Conservation (phyloP, 139 green algal species). For the Volvox africanus region DNA sequence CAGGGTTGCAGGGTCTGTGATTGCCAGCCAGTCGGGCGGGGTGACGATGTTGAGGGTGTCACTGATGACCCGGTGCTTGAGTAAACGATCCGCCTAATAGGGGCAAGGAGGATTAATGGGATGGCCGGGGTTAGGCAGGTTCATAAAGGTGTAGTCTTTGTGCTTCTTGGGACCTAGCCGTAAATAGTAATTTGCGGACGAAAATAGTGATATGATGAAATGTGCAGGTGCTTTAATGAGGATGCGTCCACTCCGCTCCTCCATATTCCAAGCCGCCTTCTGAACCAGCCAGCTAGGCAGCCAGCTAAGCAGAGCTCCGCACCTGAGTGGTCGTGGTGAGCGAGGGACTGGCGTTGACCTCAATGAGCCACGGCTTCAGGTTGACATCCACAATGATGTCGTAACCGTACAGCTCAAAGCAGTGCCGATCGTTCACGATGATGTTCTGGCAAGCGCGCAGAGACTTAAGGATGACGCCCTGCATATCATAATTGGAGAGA, state of each 20-base stretch:
- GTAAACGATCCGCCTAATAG: conserved; percentile 62
- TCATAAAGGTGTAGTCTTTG: neutral
- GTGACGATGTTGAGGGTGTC: conserved; percentile 66
- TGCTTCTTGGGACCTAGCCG: too few species aligned
- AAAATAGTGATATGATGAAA: too few species aligned
- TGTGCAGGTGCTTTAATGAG: too few species aligned
- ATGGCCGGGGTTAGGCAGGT: neutral
- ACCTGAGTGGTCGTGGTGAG: conserved; percentile 39
- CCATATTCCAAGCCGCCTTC: neutral
- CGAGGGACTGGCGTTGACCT: conserved; percentile 70
- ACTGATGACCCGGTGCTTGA: conserved; percentile 77
- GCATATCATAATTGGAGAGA: neutral
- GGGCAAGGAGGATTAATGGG: neutral
- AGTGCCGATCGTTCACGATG: conserved; percentile 86
- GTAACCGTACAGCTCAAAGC: conserved; percentile 85
- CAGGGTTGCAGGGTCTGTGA: conserved; percentile 30
- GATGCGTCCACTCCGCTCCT: too few species aligned
- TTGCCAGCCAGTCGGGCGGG: conserved; percentile 59
- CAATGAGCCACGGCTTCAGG: conserved; percentile 84
- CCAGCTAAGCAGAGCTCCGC: neutral
- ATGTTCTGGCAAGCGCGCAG: conserved; percentile 73
- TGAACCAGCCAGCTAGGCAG: neutral
- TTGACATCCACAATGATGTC: conserved; percentile 80
- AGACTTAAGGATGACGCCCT: conserved; percentile 56
- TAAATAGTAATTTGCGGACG: too few species aligned